A percentile compares a stretch with the other conserved stretches of the same genome.
Evolutionary conservation across 75 land plant genomes (phyloP).

Genomic region (Cryptomeria japonica): DNA sequence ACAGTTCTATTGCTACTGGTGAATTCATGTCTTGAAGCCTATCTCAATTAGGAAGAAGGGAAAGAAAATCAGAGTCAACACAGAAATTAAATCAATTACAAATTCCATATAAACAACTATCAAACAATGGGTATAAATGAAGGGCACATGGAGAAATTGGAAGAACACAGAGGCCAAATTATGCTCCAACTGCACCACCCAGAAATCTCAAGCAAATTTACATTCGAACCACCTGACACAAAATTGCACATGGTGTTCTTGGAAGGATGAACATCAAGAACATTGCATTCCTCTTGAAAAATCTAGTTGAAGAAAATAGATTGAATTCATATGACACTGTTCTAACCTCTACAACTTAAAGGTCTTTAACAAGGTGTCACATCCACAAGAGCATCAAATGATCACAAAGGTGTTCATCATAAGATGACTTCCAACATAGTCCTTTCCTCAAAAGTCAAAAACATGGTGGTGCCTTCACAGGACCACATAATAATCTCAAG

Average conservation of each 20-base stretch:
- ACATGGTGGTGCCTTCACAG: neutral
- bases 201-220: neutral
- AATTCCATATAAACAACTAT: slow-evolving; percentile 1
- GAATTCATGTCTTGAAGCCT: neutral
- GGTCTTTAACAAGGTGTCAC: neutral
- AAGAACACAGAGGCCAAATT: neutral
- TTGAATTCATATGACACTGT: neutral
- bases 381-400: neutral
- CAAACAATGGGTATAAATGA: neutral
- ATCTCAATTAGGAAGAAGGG: neutral
- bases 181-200: neutral
- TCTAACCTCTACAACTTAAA: neutral
- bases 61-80: neutral
- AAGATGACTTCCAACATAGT: neutral
- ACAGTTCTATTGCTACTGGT: neutral
- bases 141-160: neutral
- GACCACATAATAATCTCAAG: neutral
- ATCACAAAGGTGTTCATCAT: neutral
- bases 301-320: neutral
- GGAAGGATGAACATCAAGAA: neutral
- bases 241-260: neutral
- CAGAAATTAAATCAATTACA: neutral
- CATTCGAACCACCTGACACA: too few species aligned
- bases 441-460: neutral
- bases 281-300: neutral